phyloP scores from a whole-genome alignment of 2,329 filamentous ascomycete species.

The Endoconidiophora polonica region DNA sequence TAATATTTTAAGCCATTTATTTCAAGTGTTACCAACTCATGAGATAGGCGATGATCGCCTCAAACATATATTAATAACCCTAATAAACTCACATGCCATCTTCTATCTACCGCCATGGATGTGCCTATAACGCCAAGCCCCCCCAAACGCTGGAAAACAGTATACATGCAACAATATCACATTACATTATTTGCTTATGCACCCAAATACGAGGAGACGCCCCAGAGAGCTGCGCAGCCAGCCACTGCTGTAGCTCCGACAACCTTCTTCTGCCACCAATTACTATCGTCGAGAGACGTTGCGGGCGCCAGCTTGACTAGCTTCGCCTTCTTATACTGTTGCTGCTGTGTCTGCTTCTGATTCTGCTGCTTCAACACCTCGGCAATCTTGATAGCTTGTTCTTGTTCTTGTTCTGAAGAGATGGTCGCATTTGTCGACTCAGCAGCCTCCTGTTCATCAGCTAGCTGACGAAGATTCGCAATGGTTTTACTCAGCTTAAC shows the following conservation, averaged over 20 bases:
- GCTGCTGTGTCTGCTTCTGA: slow-evolving; percentile 11
- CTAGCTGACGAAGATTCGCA: slow-evolving; percentile 32
- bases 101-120: neutral
- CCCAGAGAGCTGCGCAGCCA: slow-evolving; percentile 46
- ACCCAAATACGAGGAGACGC: slow-evolving; percentile 35
- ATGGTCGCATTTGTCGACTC: neutral
- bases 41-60: too few relatives aligned
- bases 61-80: neutral
- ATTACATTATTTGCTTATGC: neutral
- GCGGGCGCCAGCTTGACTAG: slow-evolving; percentile 16
- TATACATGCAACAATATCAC: neutral
- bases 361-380: slow-evolving; percentile 12
- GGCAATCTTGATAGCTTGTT: too few relatives aligned
- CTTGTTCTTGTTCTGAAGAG: too few relatives aligned
- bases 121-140: neutral
- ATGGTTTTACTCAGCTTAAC: slow-evolving; percentile 56
- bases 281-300: slow-evolving; percentile 46
- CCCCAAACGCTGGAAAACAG: neutral
- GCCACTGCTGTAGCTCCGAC: slow-evolving; percentile 43
- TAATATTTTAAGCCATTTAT: too few relatives aligned
- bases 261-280: slow-evolving; percentile 50
- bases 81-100: neutral
- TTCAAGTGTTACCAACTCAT: too few relatives aligned
- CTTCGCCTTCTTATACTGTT: slow-evolving; percentile 3
- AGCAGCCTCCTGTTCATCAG: slow-evolving; percentile 27